These are phyloP conservation scores for Fusarium drepaniforme DNA, from an alignment of 2,329 filamentous ascomycete species.

Conservation along the genomic window DNA sequence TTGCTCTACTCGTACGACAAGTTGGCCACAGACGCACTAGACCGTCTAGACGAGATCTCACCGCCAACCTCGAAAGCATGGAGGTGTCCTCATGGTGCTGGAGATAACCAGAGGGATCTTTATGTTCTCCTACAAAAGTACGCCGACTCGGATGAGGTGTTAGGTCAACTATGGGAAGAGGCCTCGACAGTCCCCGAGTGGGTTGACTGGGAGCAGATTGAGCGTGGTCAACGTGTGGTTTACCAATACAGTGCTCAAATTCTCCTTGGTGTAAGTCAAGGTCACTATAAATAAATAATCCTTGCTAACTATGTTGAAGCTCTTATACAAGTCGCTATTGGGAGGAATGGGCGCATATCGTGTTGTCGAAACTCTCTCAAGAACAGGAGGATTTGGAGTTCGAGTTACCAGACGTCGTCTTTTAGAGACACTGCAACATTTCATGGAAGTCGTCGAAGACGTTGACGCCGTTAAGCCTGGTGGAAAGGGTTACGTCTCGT, in stretches of 20 bases:
- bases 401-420: slow-evolving; percentile 74
- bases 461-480: slow-evolving; percentile 75
- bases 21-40: slow-evolving; percentile 74
- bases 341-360: slow-evolving; percentile 80
- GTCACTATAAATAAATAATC: background rate
- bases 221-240: slow-evolving; percentile 80
- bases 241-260: slow-evolving; percentile 80
- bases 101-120: slow-evolving; percentile 63
- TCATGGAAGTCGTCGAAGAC: slow-evolving; percentile 77
- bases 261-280: slow-evolving; percentile 64
- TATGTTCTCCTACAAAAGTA: slow-evolving; percentile 73
- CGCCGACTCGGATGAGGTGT: slow-evolving; percentile 65
- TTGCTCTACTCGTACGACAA: slow-evolving; percentile 77
- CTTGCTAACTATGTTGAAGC: slow-evolving; percentile 42
- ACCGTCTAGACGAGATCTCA: slow-evolving; percentile 72
- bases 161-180: slow-evolving; percentile 72
- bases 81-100: slow-evolving; percentile 45
- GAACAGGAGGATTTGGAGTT: slow-evolving; percentile 80
- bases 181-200: slow-evolving; percentile 76
- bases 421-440: slow-evolving; percentile 80
- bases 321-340: slow-evolving; percentile 74
- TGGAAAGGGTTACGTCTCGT: slow-evolving; percentile 70
- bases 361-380: slow-evolving; percentile 79
- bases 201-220: slow-evolving; percentile 84
- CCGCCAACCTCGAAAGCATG: slow-evolving; percentile 41